A percentile compares a stretch with the other conserved stretches of the same genome.
These are phyloP conservation scores for Ogataea nonfermentans DNA, from an alignment of 805 yeast genomes.

Conservation along the genomic window DNA sequence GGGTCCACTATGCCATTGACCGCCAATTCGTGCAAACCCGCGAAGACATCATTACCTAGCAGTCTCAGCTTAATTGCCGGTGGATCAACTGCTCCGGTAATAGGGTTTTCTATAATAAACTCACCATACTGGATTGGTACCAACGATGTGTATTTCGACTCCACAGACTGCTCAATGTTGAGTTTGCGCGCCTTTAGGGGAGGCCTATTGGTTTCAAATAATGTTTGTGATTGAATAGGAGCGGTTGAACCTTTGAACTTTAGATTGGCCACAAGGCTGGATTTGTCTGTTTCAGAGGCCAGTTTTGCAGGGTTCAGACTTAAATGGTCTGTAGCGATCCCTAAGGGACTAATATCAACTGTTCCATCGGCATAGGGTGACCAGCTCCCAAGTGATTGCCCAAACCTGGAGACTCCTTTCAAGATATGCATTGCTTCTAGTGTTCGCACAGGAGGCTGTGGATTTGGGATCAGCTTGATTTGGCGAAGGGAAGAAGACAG, in stretches of 20 bases:
- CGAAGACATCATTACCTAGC: constrained; percentile 71
- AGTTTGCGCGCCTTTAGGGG: constrained; percentile 24
- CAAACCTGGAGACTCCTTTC: constrained; percentile 61
- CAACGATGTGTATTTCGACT: constrained; percentile 44
- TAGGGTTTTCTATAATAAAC: constrained; percentile 40
- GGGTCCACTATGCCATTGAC: constrained; percentile 48
- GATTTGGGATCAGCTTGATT: constrained; percentile 37
- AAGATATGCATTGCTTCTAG: constrained; percentile 56
- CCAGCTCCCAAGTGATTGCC: constrained; percentile 70
- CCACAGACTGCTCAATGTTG: constrained; percentile 11
- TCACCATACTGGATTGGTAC: constrained; percentile 58
- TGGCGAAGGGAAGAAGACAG: constrained; percentile 45
- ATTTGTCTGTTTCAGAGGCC: constrained; percentile 22
- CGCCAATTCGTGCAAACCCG: constrained; percentile 71
- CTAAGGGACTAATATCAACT: constrained; percentile 65
- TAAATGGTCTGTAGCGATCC: constrained; percentile 41
- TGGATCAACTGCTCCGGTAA: constrained; percentile 20
- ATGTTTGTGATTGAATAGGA: constrained; percentile 35
- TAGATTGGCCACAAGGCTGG: constrained; percentile 47
- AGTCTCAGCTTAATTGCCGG: constrained; percentile 37
- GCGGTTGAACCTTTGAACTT: constrained; percentile 58
- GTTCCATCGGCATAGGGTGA: constrained; percentile 65
- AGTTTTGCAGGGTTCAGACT: constrained; percentile 30
- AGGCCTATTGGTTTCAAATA: constrained; percentile 39
- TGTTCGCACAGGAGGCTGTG: constrained; percentile 41